phyloP scores from a whole-genome alignment of 805 yeast species.

The Candida ortonii region DNA sequence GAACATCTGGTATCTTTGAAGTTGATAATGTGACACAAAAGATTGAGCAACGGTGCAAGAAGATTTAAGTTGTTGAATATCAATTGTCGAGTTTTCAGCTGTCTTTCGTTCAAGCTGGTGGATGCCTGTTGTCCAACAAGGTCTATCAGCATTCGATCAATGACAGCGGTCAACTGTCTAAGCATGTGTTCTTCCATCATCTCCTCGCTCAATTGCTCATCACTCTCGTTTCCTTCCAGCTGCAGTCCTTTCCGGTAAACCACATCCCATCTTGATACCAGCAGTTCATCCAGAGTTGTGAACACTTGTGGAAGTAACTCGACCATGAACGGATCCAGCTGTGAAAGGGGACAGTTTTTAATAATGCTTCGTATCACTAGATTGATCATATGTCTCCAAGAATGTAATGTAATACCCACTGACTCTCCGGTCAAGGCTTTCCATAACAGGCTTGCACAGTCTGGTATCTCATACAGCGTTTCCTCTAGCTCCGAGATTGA shows the following conservation, averaged over 20 bases:
- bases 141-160: slow-evolving; percentile 82
- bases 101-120: slow-evolving; percentile 49
- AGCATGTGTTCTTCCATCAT: slow-evolving; percentile 97
- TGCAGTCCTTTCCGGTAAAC: slow-evolving; percentile 58
- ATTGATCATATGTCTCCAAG: slow-evolving; percentile 96
- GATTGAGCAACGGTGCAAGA: slow-evolving; percentile 72
- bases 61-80: slow-evolving; percentile 63
- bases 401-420: slow-evolving; percentile 86
- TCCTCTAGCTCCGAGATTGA: slow-evolving; percentile 88
- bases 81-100: slow-evolving; percentile 60
- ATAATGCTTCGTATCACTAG: slow-evolving; percentile 82
- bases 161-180: slow-evolving; percentile 89
- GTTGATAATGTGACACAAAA: slow-evolving; percentile 72
- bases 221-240: slow-evolving; percentile 55
- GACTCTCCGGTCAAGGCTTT: slow-evolving; percentile 82
- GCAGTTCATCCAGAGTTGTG: slow-evolving; percentile 65
- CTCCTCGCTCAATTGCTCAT: slow-evolving; percentile 88
- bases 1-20: slow-evolving; percentile 91
- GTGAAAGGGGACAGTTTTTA: slow-evolving; percentile 79
- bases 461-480: slow-evolving; percentile 82
- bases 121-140: slow-evolving; percentile 74
- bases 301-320: slow-evolving; percentile 78
- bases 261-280: slow-evolving; percentile 73
- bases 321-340: slow-evolving; percentile 65
- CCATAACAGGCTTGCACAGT: slow-evolving; percentile 73